These are phyloP conservation scores for Arthrinium phaeospermum DNA, from an alignment of 2,329 filamentous ascomycete genomes.

Conservation along the genomic window DNA sequence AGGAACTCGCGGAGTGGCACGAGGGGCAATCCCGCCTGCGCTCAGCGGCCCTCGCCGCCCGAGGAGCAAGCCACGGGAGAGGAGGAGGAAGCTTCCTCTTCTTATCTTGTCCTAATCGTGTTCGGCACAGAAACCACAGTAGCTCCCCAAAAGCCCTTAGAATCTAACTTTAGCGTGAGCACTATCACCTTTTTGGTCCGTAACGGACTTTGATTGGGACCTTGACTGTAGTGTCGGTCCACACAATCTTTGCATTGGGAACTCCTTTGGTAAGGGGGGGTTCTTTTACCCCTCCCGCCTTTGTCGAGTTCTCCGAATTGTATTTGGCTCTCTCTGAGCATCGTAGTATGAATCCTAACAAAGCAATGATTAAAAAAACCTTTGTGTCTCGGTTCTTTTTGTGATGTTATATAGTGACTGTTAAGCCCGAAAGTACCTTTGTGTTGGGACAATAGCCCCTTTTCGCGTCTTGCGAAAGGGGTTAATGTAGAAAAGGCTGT, in stretches of 20 bases:
- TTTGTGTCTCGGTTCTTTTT: background rate
- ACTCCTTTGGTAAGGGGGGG: background rate
- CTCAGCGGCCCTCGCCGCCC: too few relatives aligned
- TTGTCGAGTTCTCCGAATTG: background rate
- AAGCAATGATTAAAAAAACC: background rate
- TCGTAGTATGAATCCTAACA: background rate
- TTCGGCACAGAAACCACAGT: too few relatives aligned
- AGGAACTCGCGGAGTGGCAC: too few relatives aligned
- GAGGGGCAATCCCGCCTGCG: too few relatives aligned
- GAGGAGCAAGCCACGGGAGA: too few relatives aligned
- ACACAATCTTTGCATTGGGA: background rate
- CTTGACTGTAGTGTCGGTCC: background rate
- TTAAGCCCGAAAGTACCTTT: background rate
- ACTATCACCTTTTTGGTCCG: background rate
- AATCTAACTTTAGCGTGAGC: background rate
- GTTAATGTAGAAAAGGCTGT: background rate
- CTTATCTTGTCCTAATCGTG: too few relatives aligned
- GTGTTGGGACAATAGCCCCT: background rate
- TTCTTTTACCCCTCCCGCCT: background rate
- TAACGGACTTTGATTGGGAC: background rate
- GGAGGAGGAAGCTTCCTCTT: too few relatives aligned
- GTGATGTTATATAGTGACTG: background rate
- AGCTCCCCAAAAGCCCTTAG: too few relatives aligned
- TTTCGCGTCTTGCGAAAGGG: background rate
- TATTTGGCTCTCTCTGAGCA: background rate